phyloP scores from a whole-genome alignment of 164 flowering plant species.

The Amborella trichopoda region DNA sequence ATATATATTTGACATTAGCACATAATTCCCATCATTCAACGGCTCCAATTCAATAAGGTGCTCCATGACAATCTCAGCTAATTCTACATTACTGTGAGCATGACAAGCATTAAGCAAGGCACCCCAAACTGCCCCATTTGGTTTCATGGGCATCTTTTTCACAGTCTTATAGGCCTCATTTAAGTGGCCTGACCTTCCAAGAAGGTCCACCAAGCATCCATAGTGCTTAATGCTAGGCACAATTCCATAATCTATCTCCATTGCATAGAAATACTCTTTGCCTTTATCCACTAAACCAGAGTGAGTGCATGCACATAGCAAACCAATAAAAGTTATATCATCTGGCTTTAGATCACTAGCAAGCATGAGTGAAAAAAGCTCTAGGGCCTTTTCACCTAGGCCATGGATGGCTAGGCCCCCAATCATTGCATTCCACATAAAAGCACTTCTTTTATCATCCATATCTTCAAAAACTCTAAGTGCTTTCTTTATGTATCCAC shows the following conservation, averaged over 20 bases:
- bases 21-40: conserved; percentile 11
- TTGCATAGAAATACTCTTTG: conserved; percentile 8
- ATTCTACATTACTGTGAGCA: conserved; percentile 5
- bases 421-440: conserved; percentile 18
- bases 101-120: conserved; percentile 15
- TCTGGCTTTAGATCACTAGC: conserved; percentile 9
- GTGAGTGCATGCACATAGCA: conserved; percentile 16
- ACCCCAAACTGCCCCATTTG: conserved; percentile 18
- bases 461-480: conserved; percentile 9
- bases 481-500: conserved; percentile 10
- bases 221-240: conserved; percentile 18
- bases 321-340: conserved; percentile 13
- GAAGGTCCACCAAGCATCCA: conserved; percentile 18
- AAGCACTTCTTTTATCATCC: conserved; percentile 5
- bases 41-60: conserved; percentile 13
- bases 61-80: conserved; percentile 13
- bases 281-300: conserved; percentile 16
- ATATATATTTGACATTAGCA: conserved; percentile 21
- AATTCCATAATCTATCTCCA: conserved; percentile 5
- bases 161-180: conserved; percentile 12
- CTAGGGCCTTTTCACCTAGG: conserved; percentile 12
- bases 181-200: conserved; percentile 13
- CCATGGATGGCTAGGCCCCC: conserved; percentile 19
- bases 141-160: conserved; percentile 11
- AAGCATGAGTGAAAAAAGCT: conserved; percentile 9